Percentiles rank a stretch among this genome's conserved stretches.
Evolutionary conservation across 306 rosid genomes (phyloP).

Genomic region (Fragaria iinumae): DNA sequence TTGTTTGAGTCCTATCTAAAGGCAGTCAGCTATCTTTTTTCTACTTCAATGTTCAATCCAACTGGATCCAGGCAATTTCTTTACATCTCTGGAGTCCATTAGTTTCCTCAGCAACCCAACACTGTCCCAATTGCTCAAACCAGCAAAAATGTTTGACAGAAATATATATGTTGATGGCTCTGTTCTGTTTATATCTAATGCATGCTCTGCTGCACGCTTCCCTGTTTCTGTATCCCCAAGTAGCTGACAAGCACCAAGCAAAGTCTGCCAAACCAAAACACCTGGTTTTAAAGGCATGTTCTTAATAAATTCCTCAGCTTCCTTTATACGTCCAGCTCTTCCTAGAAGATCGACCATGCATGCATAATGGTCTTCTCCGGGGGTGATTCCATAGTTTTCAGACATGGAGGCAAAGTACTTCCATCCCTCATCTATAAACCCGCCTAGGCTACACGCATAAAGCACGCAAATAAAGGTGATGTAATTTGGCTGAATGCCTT

Average conservation of each 20-base stretch:
- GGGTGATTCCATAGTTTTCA: conserved; percentile 47
- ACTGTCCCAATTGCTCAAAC: conserved; percentile 53
- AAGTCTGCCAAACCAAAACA: conserved; percentile 67
- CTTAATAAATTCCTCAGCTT: conserved; percentile 59
- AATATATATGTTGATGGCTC: conserved; percentile 69
- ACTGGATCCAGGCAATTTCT: conserved; percentile 72
- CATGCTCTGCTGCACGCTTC: conserved; percentile 55
- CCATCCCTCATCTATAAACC: conserved; percentile 61
- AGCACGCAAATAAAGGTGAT: conserved; percentile 72
- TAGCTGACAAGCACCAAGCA: conserved; percentile 68
- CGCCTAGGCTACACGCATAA: conserved; percentile 80
- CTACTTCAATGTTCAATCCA: conserved; percentile 41
- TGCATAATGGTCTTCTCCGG: conserved; percentile 71
- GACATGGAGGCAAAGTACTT: conserved; percentile 56
- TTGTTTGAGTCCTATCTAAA: not conserved
- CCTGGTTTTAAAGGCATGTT: conserved; percentile 61
- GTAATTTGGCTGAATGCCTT: conserved; percentile 49
- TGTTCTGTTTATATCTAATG: conserved; percentile 38
- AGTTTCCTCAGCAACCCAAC: conserved; percentile 54
- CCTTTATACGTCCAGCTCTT: conserved; percentile 58
- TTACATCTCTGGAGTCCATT: conserved; percentile 63
- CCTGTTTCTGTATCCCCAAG: conserved; percentile 62
- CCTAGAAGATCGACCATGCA: conserved; percentile 77
- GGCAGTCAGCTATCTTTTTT: not conserved
- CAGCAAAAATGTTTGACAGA: conserved; percentile 70